Conservation (phyloP, 208 protist species). For the Crithidia sp. region DNA sequence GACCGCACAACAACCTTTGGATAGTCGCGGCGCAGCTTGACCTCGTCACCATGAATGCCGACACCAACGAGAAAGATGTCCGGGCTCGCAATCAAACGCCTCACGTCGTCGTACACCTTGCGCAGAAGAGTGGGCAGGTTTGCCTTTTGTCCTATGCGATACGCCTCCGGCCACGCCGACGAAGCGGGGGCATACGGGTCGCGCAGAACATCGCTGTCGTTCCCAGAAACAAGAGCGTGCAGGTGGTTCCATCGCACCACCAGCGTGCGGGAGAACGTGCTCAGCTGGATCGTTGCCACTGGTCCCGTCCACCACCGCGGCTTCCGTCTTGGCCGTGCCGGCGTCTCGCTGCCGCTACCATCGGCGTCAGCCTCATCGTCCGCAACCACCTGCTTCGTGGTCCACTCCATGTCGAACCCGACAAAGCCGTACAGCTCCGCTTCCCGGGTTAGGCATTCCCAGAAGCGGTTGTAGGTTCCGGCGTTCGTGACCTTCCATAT, state of each 20-base stretch:
- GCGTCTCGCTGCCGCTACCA: not conserved
- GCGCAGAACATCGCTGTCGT: conserved; percentile 8
- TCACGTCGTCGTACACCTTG: conserved; percentile 29
- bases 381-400: conserved; percentile 17
- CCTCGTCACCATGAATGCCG: conserved; percentile 59
- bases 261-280: conserved; percentile 44
- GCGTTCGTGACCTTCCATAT: conserved; percentile 53
- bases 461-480: conserved; percentile 28
- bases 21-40: conserved; percentile 62
- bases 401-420: conserved; percentile 75
- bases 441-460: conserved; percentile 36
- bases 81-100: conserved; percentile 30
- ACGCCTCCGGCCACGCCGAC: conserved; percentile 27
- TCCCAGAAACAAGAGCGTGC: conserved; percentile 24
- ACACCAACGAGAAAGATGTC: conserved; percentile 52
- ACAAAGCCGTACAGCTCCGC: conserved; percentile 43
- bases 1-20: conserved; percentile 15
- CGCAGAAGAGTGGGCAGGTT: conserved; percentile 27
- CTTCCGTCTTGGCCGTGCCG: conserved; percentile 3
- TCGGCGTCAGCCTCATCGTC: not conserved
- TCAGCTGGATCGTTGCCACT: conserved; percentile 67
- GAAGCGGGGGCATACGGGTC: conserved; percentile 38
- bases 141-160: conserved; percentile 32
- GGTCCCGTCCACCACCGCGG: conserved; percentile 20
- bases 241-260: conserved; percentile 55